These are phyloP conservation scores for Nitzschia inconspicua DNA, from an alignment of 108 stramenopile genomes.

Conservation along the genomic window DNA sequence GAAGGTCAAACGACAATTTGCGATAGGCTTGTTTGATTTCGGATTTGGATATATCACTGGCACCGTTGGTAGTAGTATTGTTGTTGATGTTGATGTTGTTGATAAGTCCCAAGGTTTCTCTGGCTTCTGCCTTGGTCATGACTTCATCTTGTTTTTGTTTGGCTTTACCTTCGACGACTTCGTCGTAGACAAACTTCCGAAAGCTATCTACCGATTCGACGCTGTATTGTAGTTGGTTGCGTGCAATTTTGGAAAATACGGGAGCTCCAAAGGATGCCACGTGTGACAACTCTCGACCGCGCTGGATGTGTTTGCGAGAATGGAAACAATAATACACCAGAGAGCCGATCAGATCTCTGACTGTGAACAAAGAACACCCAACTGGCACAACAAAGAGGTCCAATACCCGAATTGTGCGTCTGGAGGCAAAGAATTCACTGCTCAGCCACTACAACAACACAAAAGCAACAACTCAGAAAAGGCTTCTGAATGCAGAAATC, in stretches of 20 bases:
- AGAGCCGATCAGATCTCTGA: too few species aligned
- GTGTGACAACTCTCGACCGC: conserved; percentile 69
- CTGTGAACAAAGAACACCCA: too few species aligned
- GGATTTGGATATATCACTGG: conserved; percentile 25
- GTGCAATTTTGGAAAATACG: conserved; percentile 48
- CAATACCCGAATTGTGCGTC: too few species aligned
- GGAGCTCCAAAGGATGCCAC: conserved; percentile 55
- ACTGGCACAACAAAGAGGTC: too few species aligned
- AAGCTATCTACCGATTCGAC: conserved; percentile 67
- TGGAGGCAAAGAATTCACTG: too few species aligned
- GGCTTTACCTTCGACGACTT: conserved; percentile 56
- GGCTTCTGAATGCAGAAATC: too few species aligned
- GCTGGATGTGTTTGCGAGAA: too few species aligned
- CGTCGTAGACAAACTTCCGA: conserved; percentile 68
- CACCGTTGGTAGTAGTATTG: conserved; percentile 4
- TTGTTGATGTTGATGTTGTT: too few species aligned
- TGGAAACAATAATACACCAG: too few species aligned
- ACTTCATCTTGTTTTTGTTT: conserved; percentile 12
- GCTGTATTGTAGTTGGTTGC: conserved; percentile 66
- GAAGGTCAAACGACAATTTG: conserved; percentile 54
- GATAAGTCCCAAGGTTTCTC: conserved; percentile 49
- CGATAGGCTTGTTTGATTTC: conserved; percentile 68
- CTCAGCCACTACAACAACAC: too few species aligned
- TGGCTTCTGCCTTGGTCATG: conserved; percentile 67
- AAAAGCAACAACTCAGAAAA: too few species aligned